Conservation (phyloP, 768 basidiomycete genomes). For the Crucibulum laeve region DNA sequence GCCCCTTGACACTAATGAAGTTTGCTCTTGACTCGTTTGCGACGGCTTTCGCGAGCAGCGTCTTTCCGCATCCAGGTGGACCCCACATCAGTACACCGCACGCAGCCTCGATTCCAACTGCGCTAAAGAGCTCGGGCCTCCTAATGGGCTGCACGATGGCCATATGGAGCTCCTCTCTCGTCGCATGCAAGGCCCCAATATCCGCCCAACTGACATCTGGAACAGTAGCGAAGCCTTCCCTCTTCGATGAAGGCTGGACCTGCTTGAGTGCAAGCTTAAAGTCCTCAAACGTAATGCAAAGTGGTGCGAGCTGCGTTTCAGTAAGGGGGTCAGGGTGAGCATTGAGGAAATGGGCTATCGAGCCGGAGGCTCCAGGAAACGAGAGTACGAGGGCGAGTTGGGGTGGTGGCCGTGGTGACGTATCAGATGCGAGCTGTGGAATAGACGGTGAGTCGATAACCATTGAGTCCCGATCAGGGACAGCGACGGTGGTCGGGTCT, state of each 20-base stretch:
- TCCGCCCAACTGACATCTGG: slow-evolving; percentile 96
- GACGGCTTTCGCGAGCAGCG: slow-evolving; percentile 94
- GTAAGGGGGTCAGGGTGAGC: slow-evolving; percentile 83
- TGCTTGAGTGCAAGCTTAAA: slow-evolving; percentile 79
- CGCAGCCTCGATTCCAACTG: slow-evolving; percentile 85
- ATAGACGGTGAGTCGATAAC: slow-evolving; percentile 25
- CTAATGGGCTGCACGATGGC: slow-evolving; percentile 94
- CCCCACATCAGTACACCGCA: slow-evolving; percentile 98
- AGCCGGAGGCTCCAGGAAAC: slow-evolving; percentile 36
- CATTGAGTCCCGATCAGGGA: slow-evolving; percentile 35
- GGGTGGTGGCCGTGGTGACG: slow-evolving; percentile 2
- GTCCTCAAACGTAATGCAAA: slow-evolving; percentile 79
- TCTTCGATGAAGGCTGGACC: slow-evolving; percentile 93
- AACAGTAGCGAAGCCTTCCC: slow-evolving; percentile 97
- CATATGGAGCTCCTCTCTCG: slow-evolving; percentile 93
- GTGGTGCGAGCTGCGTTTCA: slow-evolving; percentile 68
- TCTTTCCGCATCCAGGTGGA: slow-evolving; percentile 98
- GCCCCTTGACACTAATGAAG: slow-evolving; percentile 98
- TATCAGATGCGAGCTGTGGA: slow-evolving; percentile 7
- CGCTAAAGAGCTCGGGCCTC: slow-evolving; percentile 82
- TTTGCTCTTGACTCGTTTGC: slow-evolving; percentile 95
- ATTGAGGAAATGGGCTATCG: slow-evolving; percentile 87
- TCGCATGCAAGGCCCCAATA: slow-evolving; percentile 84
- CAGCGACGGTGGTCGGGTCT: slow-evolving; percentile 8
- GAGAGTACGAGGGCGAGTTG: slow-evolving; percentile 27